Evolutionary conservation across 176 grass and related monocot species (phyloP).

Genomic region (Zizania latifolia): DNA sequence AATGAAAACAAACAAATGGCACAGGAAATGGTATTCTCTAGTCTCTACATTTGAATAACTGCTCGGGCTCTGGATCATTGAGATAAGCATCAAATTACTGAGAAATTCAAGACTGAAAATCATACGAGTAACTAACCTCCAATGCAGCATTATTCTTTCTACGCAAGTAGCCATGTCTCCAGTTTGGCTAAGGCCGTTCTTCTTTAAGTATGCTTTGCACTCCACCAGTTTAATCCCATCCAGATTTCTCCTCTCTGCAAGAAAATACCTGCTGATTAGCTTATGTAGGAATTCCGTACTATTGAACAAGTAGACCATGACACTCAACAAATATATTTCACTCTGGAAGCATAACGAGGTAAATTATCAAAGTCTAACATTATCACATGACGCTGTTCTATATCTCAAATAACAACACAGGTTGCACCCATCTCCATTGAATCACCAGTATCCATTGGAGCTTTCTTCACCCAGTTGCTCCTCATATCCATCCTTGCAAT

Average conservation of each 20-base stretch:
- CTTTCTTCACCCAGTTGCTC: too few relatives aligned
- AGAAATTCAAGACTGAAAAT: not conserved
- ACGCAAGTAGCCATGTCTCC: constrained; percentile 39
- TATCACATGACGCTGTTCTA: not conserved
- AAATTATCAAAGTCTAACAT: not conserved
- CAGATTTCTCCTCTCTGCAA: constrained; percentile 38
- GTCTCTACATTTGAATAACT: too few relatives aligned
- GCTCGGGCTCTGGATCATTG: not conserved
- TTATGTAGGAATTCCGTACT: not conserved
- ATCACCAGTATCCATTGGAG: too few relatives aligned
- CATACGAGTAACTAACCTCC: constrained; percentile 40
- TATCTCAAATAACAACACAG: too few relatives aligned
- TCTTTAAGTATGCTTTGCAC: constrained; percentile 60
- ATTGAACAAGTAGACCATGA: constrained; percentile 4
- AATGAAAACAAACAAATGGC: too few relatives aligned
- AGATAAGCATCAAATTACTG: not conserved
- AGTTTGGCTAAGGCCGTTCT: constrained; percentile 44
- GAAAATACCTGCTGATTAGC: not conserved
- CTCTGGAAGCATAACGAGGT: not conserved
- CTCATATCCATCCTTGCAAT: too few relatives aligned
- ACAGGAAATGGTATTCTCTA: too few relatives aligned
- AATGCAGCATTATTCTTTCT: constrained; percentile 61
- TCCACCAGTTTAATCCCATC: constrained; percentile 51
- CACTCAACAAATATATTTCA: not conserved
- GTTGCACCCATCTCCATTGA: too few relatives aligned